Percentiles rank a stretch among this genome's conserved stretches.
phyloP scores from a whole-genome alignment of 805 yeast genomes.

The Candida ovalis region DNA sequence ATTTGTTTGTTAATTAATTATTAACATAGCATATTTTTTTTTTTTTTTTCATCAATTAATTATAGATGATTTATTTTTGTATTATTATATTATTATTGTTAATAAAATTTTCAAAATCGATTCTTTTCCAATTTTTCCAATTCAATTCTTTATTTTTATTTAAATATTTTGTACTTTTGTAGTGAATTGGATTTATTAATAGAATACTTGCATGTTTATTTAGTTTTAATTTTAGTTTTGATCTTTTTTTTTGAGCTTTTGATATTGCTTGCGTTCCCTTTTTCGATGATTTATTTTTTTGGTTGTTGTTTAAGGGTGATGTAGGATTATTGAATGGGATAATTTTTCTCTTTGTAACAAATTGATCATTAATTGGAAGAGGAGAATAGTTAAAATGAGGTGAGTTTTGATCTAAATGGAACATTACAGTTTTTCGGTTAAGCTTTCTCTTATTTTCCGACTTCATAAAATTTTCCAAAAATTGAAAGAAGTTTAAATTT shows the following conservation, averaged over 20 bases:
- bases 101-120: constrained; percentile 9
- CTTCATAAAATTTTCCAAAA: constrained; percentile 4
- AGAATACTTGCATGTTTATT: not conserved
- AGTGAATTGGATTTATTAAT: not conserved
- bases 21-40: not conserved
- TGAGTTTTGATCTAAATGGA: not conserved
- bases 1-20: too few relatives aligned
- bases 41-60: not conserved
- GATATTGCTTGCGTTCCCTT: too few relatives aligned
- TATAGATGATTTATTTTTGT: not conserved
- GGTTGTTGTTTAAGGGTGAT: not conserved
- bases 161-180: constrained; percentile 7
- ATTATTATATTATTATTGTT: not conserved
- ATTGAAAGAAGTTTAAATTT: constrained; percentile 4
- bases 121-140: constrained; percentile 9
- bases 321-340: too few relatives aligned
- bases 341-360: not conserved
- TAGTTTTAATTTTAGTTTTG: not conserved
- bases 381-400: not conserved
- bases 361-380: not conserved
- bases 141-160: not conserved
- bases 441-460: not conserved
- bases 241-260: not conserved
- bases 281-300: not conserved
- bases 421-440: constrained; percentile 11